Base-by-base conservation (phyloP, 2,329 filamentous ascomycete genomes). In the Trichophyton rubrum region DNA sequence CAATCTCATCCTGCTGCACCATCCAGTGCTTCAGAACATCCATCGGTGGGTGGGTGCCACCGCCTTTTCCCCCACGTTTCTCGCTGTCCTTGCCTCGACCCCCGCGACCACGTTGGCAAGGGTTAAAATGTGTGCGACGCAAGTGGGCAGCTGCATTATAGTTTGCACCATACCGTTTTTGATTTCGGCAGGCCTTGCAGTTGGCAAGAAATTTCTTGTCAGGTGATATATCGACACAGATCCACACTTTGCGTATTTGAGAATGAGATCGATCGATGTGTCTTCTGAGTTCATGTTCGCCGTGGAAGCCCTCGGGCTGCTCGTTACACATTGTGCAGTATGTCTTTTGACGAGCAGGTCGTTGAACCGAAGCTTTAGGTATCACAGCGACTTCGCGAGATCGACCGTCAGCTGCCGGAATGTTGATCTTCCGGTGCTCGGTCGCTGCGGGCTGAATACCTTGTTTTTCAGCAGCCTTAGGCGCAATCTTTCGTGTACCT, bases 111-210 rank as follows among this genome's bases (percentile, higher is more conserved):
- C 75, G 77, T 69, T 82, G 81, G 66, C 81, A 80, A 1, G 82
- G 86, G 69, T 87, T 88, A 79, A 96, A 97, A 71, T 97, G 92
- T 0, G 87, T 87, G 57, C 92, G 85, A 47, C 91, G 83, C 7
- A 97, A 80, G 71, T 97, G 92, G 0, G 90, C 92, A 0, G 90
- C 90, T 0, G 91, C 92, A 68, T 97, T 97, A 75, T 97, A 96
- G 75, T 96, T 93, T 15, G 88, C 89, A 2, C 88, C 88, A 67
- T 97, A 97, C 62, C 83, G 81, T 77, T 96, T 96, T 60, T 81
- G 76, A 51, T 81, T 80, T 56, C 80, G 81, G 72, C 92, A 97
- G 56, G 88, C 83, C 73, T 95, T 95, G 82, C 91, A 96, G 66
- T 87, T 87, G 58, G 79, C 78, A 38, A 97, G 81, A 45, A 90